Base-by-base conservation (phyloP, 129 eudicot species). In the Escallonia herrerae region DNA sequence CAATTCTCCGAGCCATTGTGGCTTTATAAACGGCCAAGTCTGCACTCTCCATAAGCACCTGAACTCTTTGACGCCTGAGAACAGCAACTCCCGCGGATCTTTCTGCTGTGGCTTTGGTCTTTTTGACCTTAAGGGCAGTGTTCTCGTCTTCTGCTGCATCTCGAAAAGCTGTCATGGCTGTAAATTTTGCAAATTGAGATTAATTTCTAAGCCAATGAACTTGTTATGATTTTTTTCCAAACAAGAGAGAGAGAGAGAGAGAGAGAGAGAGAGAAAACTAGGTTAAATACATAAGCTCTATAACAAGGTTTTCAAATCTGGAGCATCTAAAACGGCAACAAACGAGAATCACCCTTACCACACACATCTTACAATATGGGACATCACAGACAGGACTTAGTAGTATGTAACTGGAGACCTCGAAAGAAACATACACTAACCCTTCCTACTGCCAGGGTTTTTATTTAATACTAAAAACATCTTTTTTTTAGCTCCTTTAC, bases 1-100 rank as follows among this genome's bases (percentile, higher is more conserved):
- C 89, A 48, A 93, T 89, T 74, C 75, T 68, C 22, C 83, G 79
- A 7, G 93, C 93, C 87, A 82, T 81, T 0, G 73, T 58, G 39
- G 96, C 99, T 78, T 76, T 79, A 67, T 86, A 93, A 56, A 79
- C 42, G 12, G 86, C 90, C 76, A 84, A 40, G 63, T 89, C 99
- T 5, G 99, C 96, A 59, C 62, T 69, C 72, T 82, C 90, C 89
- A 82, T 82, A 22, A 89, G 91, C 64, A 52, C 52, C 65, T 93
- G 99, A 42, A 93, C 96, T 74, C 79, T 69, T 67, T 74, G 73
- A 12, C 99, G 83, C 82, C 86, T 94, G 46, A 15, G 70, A 59
- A 84, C 53, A 72, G 96, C 96, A 33, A 82, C 48, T 9, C 43
- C 75, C 58, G 81, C 86, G 4, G 82, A 75, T 73, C 77, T 83